Evolutionary conservation across 2,329 filamentous ascomycete genomes (phyloP), one percentile per base, ranked within the genome.

Genomic region (Blumeria hordei): DNA sequence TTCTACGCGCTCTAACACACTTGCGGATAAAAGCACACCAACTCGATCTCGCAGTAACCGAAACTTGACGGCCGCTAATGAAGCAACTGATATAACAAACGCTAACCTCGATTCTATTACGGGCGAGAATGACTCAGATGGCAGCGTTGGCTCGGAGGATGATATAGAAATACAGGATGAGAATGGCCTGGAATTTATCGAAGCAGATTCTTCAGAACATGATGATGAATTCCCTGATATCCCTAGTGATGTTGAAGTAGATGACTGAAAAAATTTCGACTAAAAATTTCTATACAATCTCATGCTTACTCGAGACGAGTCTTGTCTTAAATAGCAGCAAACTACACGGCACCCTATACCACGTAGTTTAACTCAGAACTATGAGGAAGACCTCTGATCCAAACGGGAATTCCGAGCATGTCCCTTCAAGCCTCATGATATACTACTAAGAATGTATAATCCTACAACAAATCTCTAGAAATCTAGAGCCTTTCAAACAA

Each of bases 141-240:
- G n/a, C 28, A 50, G 28, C 33, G 16, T 28, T 2, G 21, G 7
- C n/a, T 50, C 45, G 3, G 18, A 50, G 33, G 45, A 50, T 6
- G 45, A 50, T 9, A 6, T 50, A 10, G 45, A 50, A 10, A 28
- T 50, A 10, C 18, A 50, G 10, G 45, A 50, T 32, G 45, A 32
- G 9, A 50, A 33, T 10, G 45, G 45, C 12, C 9, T 50, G 6
- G 28, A 50, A 7, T 50, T 50, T 33, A 28, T 32, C 12, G 45
- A 50, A 32, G 45, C 45, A 50, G 45, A 50, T 32, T 50, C 45
- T 28, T 50, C 45, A 11, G 45, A 50, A 28, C 45, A 50, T 33
- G 45, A 50, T 50, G 41, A 45, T 18, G 45, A 21, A 50, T 50
- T 50, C n/a, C 45, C 45, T 50, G 45, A 50, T 28, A 50, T 50